Evolutionary conservation across 1,284 basidiomycete genomes (phyloP).

Genomic region (Trametes versicolor): DNA sequence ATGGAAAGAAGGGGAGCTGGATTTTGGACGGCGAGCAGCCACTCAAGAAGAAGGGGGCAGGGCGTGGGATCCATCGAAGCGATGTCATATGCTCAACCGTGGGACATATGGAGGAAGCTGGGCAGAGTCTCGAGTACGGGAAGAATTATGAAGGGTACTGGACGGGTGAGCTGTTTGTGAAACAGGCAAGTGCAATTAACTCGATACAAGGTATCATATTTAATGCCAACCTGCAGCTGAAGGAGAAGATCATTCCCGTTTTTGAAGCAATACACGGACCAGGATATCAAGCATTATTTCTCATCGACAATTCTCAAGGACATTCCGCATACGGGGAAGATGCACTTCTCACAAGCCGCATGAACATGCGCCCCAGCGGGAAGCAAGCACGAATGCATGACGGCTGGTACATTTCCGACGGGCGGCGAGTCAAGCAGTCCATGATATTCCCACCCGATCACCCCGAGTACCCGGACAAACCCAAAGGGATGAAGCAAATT

Average conservation of each 20-base stretch:
- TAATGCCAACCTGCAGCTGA: conserved; percentile 31
- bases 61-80: conserved; percentile 32
- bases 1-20: conserved; percentile 46
- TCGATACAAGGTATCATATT: too few species aligned
- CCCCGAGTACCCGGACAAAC: conserved; percentile 33
- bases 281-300: conserved; percentile 46
- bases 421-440: conserved; percentile 40
- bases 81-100: conserved; percentile 33
- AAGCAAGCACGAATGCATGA: conserved; percentile 47
- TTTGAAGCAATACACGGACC: conserved; percentile 47
- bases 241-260: conserved; percentile 49
- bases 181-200: conserved; percentile 50
- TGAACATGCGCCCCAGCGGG: conserved; percentile 52
- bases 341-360: conserved; percentile 45
- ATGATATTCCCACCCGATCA: conserved; percentile 48
- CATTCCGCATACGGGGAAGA: conserved; percentile 50
- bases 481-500: conserved; percentile 48
- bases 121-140: conserved; percentile 49
- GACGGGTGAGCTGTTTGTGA: conserved; percentile 50
- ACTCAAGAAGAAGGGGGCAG: conserved; percentile 50
- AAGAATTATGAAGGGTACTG: conserved; percentile 58
- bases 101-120: conserved; percentile 30
- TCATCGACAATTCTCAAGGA: conserved; percentile 54
- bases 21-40: conserved; percentile 45
- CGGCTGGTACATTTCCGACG: conserved; percentile 45